Evolutionary conservation across 805 yeast genomes (phyloP), one percentile per base, ranked within the genome.

Genomic region (Metschnikowia rubicola): DNA sequence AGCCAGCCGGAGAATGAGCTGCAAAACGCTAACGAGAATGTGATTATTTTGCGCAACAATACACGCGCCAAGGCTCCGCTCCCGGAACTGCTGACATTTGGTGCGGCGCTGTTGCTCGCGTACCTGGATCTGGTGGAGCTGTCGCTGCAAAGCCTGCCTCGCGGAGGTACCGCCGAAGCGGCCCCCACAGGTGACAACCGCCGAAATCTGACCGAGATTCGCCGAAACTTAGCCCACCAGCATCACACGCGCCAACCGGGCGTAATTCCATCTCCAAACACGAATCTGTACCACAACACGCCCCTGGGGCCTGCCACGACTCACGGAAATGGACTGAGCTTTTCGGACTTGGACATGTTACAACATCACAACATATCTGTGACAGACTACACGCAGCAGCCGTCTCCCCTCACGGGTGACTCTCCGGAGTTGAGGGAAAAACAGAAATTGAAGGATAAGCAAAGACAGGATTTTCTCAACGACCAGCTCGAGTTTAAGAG

Each of bases 1-100:
- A 39, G 44, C 30, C 46, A 35, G 29, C 30, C 41, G n/a, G 52
- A 41, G 8, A 26, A 44, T 29, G 47, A 33, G 3, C 15, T 41
- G 5, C 26, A 49, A 9, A 47, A 51, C 44, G 59, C 61, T 62
- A 74, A 74, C 55, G 78, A 77, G 46, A 76, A 79, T 56, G 77
- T 78, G 51, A 79, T 78, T 45, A 75, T 78, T 9, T 70, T 78
- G 34, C 70, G 64, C 43, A 78, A 77, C 58, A 80, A 80, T 56
- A 78, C 81, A 13, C 66, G 65, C 45, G 73, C 79, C 9, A 76
- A 74, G 53, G 73, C 79, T 7, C 84, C 84, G 1, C 63, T 72
- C 26, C 74, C 74, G 8, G 42, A 42, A 19, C 53, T 30, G 40
- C 50, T 38, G 39, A 41, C 28, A 3, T 28, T 36, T n/a, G 10